Evolutionary conservation across 2,329 filamentous ascomycete species (phyloP).

Genomic region (Phialocephala sp.): DNA sequence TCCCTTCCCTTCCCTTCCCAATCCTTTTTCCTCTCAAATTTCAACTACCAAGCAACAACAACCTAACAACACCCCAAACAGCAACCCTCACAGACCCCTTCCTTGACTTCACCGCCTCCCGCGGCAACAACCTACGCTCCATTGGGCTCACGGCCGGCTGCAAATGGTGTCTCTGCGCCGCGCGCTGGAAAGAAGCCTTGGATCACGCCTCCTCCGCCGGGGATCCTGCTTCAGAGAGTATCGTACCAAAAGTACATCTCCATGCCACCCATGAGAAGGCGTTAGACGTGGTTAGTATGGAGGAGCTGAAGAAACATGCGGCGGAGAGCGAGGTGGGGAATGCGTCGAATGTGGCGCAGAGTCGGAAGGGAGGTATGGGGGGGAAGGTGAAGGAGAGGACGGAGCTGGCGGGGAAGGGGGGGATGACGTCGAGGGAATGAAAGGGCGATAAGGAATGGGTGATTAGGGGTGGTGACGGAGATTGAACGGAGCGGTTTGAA

Average conservation of each 20-base stretch:
- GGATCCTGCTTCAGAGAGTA: conserved; percentile 22
- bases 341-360: conserved; percentile 32
- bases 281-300: conserved; percentile 42
- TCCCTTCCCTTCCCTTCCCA: not conserved
- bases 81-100: conserved; percentile 64
- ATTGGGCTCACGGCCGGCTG: conserved; percentile 62
- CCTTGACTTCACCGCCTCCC: conserved; percentile 63
- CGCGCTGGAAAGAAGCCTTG: conserved; percentile 61
- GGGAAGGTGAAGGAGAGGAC: conserved; percentile 31
- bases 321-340: conserved; percentile 34
- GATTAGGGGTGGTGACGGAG: not conserved
- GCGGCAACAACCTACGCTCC: conserved; percentile 62
- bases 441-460: too few species aligned
- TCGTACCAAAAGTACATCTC: conserved; percentile 44
- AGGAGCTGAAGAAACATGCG: conserved; percentile 44
- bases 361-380: conserved; percentile 26
- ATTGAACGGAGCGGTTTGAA: not conserved
- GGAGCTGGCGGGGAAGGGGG: conserved; percentile 31
- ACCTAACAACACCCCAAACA: conserved; percentile 13
- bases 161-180: conserved; percentile 68
- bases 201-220: too few species aligned
- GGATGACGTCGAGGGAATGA: conserved; percentile 24
- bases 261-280: conserved; percentile 46
- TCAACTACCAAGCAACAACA: not conserved
- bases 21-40: not conserved